phyloP scores from a whole-genome alignment of 371 early-diverging fungal species.

The Neoconidiobolus thromboides region DNA sequence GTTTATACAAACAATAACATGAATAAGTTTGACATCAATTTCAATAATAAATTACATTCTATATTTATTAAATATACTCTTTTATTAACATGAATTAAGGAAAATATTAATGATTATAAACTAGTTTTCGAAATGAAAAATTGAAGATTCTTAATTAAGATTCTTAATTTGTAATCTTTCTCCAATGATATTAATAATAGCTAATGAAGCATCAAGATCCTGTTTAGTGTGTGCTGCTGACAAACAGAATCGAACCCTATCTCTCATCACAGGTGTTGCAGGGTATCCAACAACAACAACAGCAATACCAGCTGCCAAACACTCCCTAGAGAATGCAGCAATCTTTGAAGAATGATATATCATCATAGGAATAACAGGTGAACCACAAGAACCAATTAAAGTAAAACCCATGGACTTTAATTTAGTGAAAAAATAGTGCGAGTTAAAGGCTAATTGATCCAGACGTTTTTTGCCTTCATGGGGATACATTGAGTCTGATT shows the following conservation, averaged over 20 bases:
- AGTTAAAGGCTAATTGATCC: conserved; percentile 69
- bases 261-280: conserved; percentile 89
- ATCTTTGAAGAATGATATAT: conserved; percentile 97
- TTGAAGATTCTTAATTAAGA: conserved; percentile 9
- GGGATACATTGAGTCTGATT: conserved; percentile 30
- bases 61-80: too few relatives aligned
- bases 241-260: conserved; percentile 93
- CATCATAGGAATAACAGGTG: conserved; percentile 92
- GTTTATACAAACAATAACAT: too few relatives aligned
- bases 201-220: conserved; percentile 64
- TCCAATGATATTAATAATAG: conserved; percentile 10
- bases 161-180: conserved; percentile 12
- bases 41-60: too few relatives aligned
- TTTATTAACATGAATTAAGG: too few relatives aligned
- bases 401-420: conserved; percentile 85
- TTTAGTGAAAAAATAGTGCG: conserved; percentile 60
- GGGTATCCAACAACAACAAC: conserved; percentile 99
- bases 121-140: neutral
- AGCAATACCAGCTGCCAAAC: conserved; percentile 79
- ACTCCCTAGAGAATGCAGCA: conserved; percentile 80
- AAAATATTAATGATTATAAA: too few relatives aligned
- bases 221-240: conserved; percentile 91
- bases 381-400: conserved; percentile 82
- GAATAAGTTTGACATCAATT: too few relatives aligned
- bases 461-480: conserved; percentile 61